Evolutionary conservation across 2,329 filamentous ascomycete species (phyloP), one percentile per base, ranked within the genome.

Genomic region (Sporothrix curviconia): DNA sequence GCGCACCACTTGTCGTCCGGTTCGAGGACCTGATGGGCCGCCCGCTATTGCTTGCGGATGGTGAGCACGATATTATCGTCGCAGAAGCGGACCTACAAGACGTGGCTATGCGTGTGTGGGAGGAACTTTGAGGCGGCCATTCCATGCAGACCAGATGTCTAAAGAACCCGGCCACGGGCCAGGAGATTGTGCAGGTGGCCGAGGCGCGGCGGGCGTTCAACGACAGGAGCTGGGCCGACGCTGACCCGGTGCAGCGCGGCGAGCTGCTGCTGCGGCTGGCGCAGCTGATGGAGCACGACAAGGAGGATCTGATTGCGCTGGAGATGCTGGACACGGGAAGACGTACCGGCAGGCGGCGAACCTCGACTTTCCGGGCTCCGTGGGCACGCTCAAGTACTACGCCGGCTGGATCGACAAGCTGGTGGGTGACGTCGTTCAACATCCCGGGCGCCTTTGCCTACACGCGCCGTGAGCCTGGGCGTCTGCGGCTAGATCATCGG

Each of bases 241-340:
- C 83, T 19, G 89, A 83, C 69, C 76, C 92, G 63, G 78, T 94
- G 63, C 76, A 81, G 61, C 80, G 89, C 62, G 89, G 92, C 77
- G 84, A 89, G 75, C 86, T 92, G 74, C 90, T 92, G 86, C 92
- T 94, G 79, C 87, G 86, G 72, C 90, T 90, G 66, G 87, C 90
- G 36, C 79, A 80, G 32, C 76, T 94, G 67, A 90, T 94, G 69
- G 79, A 87, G 55, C 86, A 91, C 74, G 86, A 94, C 75, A 92
- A 88, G 88, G 89, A 94, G 71, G 80, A 89, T n/a, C 75, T 94
- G 63, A 89, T 89, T 15, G 88, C 89, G 8, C 90, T 86, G 74
- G 92, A 92, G 71, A 92, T 88, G 7, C 78, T 92, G 57, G 89
- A 94, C 76, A 89, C 94, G 76, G 89, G 89, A 94, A 94, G 81